These are phyloP conservation scores for Pyrus betulifolia DNA, from an alignment of 306 rosid genomes.

Conservation along the genomic window DNA sequence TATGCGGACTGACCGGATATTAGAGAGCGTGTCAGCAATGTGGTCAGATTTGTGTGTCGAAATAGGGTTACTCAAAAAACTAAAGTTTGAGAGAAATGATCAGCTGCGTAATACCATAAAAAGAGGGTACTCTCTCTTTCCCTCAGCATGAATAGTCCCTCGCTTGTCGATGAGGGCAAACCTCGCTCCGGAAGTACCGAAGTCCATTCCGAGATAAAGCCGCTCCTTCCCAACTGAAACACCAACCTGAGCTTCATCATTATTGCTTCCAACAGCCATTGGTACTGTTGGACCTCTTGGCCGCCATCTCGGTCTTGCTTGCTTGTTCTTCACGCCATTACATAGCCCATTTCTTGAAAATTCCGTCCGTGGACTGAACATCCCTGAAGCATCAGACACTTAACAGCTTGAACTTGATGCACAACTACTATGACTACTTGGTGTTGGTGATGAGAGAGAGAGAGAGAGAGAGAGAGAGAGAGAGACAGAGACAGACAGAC, in stretches of 20 bases:
- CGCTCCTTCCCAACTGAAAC: constrained; percentile 24
- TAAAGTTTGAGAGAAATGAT: neutral
- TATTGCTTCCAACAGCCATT: constrained; percentile 31
- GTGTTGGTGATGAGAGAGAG: neutral
- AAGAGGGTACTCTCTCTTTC: constrained; percentile 58
- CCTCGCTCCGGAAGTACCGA: constrained; percentile 89
- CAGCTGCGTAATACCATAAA: constrained; percentile 38
- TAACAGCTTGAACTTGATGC: neutral
- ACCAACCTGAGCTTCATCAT: constrained; percentile 13
- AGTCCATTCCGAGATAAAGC: constrained; percentile 87
- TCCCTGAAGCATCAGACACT: constrained; percentile 15
- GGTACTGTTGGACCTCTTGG: constrained; percentile 21
- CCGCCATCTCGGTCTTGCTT: neutral
- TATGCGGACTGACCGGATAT: too few species aligned
- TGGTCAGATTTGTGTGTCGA: neutral
- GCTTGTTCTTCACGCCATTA: neutral
- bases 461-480: constrained; percentile 16
- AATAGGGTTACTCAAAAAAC: neutral
- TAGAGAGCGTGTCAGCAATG: neutral
- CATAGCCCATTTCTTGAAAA: constrained; percentile 23
- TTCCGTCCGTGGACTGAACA: constrained; percentile 2
- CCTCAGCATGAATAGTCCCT: constrained; percentile 57
- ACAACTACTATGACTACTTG: neutral
- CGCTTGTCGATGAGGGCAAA: constrained; percentile 61
- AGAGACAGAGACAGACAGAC: constrained; percentile 30